phyloP scores from a whole-genome alignment of 2,329 filamentous ascomycete genomes.

The Setomelanomma holmii region DNA sequence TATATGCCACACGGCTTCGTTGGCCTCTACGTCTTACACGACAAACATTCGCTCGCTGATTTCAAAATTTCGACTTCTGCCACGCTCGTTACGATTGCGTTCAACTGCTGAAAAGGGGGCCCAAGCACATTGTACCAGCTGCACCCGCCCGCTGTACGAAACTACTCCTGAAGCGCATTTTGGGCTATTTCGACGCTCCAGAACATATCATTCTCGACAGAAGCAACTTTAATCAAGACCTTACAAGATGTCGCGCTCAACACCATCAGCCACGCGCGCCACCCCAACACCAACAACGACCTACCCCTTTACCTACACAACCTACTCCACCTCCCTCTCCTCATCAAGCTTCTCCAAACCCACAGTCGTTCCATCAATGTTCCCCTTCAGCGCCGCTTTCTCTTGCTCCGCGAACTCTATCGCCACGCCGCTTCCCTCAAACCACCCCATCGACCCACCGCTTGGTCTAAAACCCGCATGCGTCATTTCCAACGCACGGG shows the following conservation, averaged over 20 bases:
- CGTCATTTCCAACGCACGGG: constrained; percentile 26
- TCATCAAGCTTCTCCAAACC: constrained; percentile 13
- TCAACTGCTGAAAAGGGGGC: too few species aligned
- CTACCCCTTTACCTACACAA: constrained; percentile 20
- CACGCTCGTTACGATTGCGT: background rate
- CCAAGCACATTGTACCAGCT: too few species aligned
- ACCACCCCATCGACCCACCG: constrained; percentile 9
- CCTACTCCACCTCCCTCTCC: constrained; percentile 17
- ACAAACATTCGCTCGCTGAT: background rate
- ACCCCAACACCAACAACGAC: constrained; percentile 13
- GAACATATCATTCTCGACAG: too few species aligned
- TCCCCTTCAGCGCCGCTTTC: constrained; percentile 14
- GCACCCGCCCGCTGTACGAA: too few species aligned
- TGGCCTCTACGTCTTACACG: background rate
- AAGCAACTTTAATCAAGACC: background rate
- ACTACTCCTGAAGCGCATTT: too few species aligned
- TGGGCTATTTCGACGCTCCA: too few species aligned
- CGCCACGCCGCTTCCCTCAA: constrained; percentile 8
- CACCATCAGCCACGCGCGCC: constrained; percentile 5
- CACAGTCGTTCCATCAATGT: constrained; percentile 16
- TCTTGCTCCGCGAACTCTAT: constrained; percentile 10
- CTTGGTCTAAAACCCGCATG: constrained; percentile 11
- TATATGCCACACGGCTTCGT: background rate
- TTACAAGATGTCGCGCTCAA: constrained; percentile 4
- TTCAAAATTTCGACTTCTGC: background rate